Percentiles rank a stretch among this genome's conserved stretches.
Conservation (phyloP, 169 alveolate genomes). For the Eimeria brunetti region DNA sequence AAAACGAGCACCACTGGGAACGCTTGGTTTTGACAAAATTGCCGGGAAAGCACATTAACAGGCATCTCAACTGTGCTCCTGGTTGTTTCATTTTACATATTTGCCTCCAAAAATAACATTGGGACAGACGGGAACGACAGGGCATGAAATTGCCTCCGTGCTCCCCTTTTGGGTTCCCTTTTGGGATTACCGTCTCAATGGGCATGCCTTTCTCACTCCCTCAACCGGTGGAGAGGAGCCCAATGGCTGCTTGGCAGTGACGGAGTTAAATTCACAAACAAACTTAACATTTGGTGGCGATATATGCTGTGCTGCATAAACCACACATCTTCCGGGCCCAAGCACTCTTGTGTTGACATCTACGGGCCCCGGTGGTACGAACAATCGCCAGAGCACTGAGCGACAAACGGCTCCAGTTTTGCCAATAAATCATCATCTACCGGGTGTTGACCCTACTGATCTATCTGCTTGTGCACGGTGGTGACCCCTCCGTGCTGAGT, state of each 20-base stretch:
- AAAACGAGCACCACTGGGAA: background rate
- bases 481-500: background rate
- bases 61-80: background rate
- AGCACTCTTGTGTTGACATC: too few relatives aligned
- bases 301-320: background rate
- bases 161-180: conserved; percentile 21
- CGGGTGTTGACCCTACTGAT: background rate
- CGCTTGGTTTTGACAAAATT: background rate
- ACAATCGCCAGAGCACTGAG: background rate
- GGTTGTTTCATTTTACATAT: background rate
- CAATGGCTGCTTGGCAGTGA: background rate
- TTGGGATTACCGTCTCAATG: background rate
- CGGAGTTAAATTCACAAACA: background rate
- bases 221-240: background rate
- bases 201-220: background rate
- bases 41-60: background rate
- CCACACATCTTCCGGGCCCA: background rate
- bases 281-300: background rate
- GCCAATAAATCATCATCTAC: background rate
- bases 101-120: background rate
- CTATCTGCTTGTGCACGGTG: background rate
- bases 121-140: background rate
- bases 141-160: background rate
- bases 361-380: background rate
- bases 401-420: background rate